Conservation (phyloP, 139 green algal species). For the Coccomyxa sp. region DNA sequence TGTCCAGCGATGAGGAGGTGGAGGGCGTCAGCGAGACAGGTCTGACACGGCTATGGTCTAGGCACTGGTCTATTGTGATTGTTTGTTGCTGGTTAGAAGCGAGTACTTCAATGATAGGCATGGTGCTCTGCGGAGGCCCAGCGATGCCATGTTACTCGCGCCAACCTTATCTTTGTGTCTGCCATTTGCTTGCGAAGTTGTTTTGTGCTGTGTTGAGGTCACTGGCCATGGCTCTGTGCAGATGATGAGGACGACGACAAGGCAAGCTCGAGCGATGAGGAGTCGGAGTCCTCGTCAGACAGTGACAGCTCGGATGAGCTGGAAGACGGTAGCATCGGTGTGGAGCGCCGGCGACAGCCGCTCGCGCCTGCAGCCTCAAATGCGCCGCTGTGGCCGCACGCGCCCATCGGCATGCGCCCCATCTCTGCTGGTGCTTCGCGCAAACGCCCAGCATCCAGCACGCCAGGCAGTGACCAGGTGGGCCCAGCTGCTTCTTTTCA, state of each 20-base stretch:
- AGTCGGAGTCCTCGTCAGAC: neutral
- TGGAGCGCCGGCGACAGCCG: neutral
- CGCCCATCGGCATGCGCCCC: neutral
- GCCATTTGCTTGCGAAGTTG: neutral
- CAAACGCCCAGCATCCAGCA: neutral
- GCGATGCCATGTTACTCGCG: too few relatives aligned
- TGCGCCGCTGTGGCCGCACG: neutral
- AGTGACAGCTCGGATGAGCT: neutral
- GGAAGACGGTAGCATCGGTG: neutral
- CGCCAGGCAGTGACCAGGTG: slow-evolving; percentile 1
- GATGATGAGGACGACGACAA: neutral
- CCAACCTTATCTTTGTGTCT: neutral
- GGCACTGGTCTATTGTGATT: neutral
- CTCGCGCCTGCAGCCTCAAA: neutral
- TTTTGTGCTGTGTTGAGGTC: neutral
- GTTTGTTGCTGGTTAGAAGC: neutral
- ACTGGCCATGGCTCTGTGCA: neutral
- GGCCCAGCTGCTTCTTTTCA: too few relatives aligned
- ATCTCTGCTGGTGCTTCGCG: neutral
- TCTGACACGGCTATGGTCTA: neutral
- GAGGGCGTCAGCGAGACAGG: neutral
- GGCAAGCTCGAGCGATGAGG: neutral
- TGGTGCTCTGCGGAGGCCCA: too few relatives aligned
- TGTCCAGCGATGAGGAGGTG: slow-evolving; percentile 19
- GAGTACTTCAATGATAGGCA: neutral